Evolutionary conservation across 768 basidiomycete species (phyloP).

Genomic region (Phanerochaete sordida): DNA sequence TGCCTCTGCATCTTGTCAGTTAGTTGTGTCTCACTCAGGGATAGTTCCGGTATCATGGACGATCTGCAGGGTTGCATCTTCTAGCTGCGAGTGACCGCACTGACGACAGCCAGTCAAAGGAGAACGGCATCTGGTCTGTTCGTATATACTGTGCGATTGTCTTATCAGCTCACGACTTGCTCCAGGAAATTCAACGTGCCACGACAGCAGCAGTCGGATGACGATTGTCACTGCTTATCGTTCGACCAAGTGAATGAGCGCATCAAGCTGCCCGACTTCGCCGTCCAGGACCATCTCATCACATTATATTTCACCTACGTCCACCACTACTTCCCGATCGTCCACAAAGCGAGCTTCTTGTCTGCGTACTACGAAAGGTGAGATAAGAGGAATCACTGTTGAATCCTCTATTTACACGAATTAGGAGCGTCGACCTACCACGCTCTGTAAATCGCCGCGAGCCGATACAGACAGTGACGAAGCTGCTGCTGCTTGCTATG

Average conservation of each 20-base stretch:
- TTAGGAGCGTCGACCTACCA: slow-evolving; percentile 5
- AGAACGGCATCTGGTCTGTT: slow-evolving; percentile 29
- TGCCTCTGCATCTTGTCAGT: not conserved
- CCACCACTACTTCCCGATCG: slow-evolving; percentile 78
- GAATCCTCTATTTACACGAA: not conserved
- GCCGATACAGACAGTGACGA: slow-evolving; percentile 55
- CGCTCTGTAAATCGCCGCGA: slow-evolving; percentile 43
- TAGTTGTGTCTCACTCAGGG: slow-evolving; percentile 9
- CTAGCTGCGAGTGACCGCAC: slow-evolving; percentile 63
- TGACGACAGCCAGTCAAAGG: slow-evolving; percentile 65
- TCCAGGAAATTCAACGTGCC: slow-evolving; percentile 20
- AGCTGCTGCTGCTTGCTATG: slow-evolving; percentile 72
- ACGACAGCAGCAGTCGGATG: not conserved
- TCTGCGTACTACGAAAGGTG: slow-evolving; percentile 41
- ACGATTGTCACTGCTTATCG: slow-evolving; percentile 1
- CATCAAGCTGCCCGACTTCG: slow-evolving; percentile 54
- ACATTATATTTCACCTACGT: slow-evolving; percentile 79
- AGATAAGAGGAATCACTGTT: not conserved
- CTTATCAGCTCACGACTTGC: not conserved
- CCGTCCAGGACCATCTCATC: slow-evolving; percentile 64
- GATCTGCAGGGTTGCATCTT: slow-evolving; percentile 71
- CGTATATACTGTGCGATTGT: not conserved
- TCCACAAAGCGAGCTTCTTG: slow-evolving; percentile 71
- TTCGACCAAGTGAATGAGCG: slow-evolving; percentile 10
- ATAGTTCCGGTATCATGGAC: slow-evolving; percentile 82